phyloP scores from a whole-genome alignment of 441 rosid species.

The Melastoma candidum region DNA sequence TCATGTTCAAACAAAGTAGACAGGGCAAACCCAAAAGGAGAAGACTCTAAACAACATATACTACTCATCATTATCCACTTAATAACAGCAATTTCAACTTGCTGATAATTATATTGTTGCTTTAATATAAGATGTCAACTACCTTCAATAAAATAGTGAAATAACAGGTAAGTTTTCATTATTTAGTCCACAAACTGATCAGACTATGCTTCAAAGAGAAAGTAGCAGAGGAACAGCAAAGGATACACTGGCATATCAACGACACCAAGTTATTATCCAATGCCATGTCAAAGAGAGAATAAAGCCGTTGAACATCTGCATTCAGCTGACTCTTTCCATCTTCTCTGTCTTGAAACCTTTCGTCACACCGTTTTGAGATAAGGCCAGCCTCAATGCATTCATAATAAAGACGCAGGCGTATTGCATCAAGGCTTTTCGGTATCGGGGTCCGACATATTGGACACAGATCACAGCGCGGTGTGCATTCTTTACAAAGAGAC shows the following conservation, averaged over 20 bases:
- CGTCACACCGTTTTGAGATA: slow-evolving; percentile 42
- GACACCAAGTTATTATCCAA: slow-evolving; percentile 76
- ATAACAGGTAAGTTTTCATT: background rate
- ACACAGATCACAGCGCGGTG: slow-evolving; percentile 71
- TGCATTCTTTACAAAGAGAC: slow-evolving; percentile 78
- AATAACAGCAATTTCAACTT: no score
- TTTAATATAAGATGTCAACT: no score
- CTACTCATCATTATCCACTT: no score
- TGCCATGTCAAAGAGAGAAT: slow-evolving; percentile 78
- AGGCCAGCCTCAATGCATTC: slow-evolving; percentile 84
- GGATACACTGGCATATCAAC: slow-evolving; percentile 92
- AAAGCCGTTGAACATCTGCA: slow-evolving; percentile 70
- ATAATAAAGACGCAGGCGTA: slow-evolving; percentile 56
- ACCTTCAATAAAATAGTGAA: no score
- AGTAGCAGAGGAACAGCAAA: slow-evolving; percentile 1
- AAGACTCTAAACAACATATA: no score
- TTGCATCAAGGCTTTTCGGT: slow-evolving; percentile 30
- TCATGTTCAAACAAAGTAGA: background rate
- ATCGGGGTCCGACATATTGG: slow-evolving; percentile 68
- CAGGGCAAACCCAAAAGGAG: background rate
- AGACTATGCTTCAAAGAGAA: background rate
- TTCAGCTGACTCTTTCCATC: slow-evolving; percentile 44
- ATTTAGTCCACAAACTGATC: background rate
- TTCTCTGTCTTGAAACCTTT: slow-evolving; percentile 48
- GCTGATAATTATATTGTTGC: no score